Evolutionary conservation across 768 basidiomycete genomes (phyloP).

Genomic region (Harrya chromipes): DNA sequence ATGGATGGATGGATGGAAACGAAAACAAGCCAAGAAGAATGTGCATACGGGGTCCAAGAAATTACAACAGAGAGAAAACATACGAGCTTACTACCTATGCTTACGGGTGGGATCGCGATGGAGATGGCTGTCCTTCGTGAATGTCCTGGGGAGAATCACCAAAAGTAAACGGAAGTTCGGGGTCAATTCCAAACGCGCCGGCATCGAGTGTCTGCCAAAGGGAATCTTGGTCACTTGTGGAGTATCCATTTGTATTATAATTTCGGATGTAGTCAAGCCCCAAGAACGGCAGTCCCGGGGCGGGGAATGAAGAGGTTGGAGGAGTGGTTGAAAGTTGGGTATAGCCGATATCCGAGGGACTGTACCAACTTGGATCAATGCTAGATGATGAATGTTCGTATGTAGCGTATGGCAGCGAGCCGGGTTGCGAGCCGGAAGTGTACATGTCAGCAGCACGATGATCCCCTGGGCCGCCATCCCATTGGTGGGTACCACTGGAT

Average conservation of each 20-base stretch:
- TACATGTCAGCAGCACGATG: conserved; percentile 43
- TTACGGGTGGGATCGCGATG: conserved; percentile 23
- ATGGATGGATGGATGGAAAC: conserved; percentile 4
- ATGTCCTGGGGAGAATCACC: conserved; percentile 33
- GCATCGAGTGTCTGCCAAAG: conserved; percentile 66
- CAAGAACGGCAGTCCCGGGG: conserved; percentile 76
- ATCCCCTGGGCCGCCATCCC: conserved; percentile 44
- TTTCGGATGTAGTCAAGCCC: conserved; percentile 84
- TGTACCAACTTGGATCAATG: conserved; percentile 39
- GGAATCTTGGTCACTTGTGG: conserved; percentile 37
- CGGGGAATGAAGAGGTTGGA: conserved; percentile 62
- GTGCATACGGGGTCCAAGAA: conserved; percentile 17
- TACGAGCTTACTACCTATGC: not conserved
- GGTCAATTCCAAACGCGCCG: conserved; percentile 71
- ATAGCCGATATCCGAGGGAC: conserved; percentile 38
- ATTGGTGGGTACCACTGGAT: conserved; percentile 33
- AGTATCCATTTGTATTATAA: conserved; percentile 51
- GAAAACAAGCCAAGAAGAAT: not conserved
- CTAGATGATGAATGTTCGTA: conserved; percentile 42
- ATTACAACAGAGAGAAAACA: conserved; percentile 7
- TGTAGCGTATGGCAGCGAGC: conserved; percentile 40
- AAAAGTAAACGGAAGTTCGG: conserved; percentile 70
- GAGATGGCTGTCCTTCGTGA: conserved; percentile 30
- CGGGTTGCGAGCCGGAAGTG: conserved; percentile 34
- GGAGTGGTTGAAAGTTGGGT: conserved; percentile 54